These are phyloP conservation scores for Eucalyptus virginea DNA, from an alignment of 345 rosid genomes.

Conservation along the genomic window DNA sequence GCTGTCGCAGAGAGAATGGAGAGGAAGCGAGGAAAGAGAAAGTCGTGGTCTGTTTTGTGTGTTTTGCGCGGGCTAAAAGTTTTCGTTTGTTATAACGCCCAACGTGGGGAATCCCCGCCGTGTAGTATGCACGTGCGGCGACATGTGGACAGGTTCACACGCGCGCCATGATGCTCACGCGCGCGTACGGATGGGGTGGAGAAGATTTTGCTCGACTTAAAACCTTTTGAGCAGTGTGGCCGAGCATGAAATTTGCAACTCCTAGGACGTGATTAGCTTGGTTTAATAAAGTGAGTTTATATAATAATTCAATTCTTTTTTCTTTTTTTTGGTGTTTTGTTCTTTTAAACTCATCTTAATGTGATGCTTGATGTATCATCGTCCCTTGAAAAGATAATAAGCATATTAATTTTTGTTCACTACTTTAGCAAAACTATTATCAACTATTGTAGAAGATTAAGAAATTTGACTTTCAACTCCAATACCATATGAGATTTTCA, in stretches of 20 bases:
- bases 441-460: rapidly evolving
- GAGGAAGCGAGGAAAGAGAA: not conserved
- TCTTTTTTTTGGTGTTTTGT: no score
- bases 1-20: not conserved
- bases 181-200: not conserved
- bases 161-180: not conserved
- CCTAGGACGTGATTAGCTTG: not conserved
- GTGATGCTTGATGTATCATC: rapidly evolving
- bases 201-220: not conserved
- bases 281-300: not conserved
- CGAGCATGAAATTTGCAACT: not conserved
- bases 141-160: not conserved
- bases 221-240: not conserved
- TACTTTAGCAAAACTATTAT: rapidly evolving
- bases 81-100: not conserved
- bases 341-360: not conserved
- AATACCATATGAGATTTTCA: rapidly evolving
- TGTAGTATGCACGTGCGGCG: not conserved
- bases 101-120: not conserved
- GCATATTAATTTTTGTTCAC: no score
- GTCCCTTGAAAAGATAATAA: rapidly evolving
- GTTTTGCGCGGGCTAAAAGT: not conserved
- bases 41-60: not conserved
- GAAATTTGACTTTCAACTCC: rapidly evolving
- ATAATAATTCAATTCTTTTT: not conserved